Base-by-base conservation (phyloP, 139 green algal species). In the Chlorella sp. region DNA sequence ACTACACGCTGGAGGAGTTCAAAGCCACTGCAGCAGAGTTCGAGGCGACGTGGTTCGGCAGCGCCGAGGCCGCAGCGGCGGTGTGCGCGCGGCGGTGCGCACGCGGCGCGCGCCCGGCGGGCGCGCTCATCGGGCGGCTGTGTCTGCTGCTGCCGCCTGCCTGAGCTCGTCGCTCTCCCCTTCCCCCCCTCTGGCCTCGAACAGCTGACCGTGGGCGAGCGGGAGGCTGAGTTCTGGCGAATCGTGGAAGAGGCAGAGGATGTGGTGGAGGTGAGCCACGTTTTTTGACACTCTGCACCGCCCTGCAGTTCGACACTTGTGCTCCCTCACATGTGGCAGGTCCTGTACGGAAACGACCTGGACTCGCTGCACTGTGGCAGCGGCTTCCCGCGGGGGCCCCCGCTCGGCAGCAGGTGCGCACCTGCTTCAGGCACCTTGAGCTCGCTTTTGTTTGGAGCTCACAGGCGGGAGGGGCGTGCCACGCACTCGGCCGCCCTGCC, bases 201-300 rank as follows among this genome's bases (percentile, higher is more conserved):
- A 70, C 53, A 76, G 72, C 58, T 75, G 38, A 67, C 17, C 78
- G 4, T 48, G 40, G 82, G 88, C 17, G 80, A 94, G 36, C 41
- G 94, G 8, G 95, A 98, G 87, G 83, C 78, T 5, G 94, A 95
- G 76, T 98, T 98, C 74, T 98, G 95, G 95, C 58, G 87, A 29
- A 89, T 98, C 19, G 93, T 98, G 66, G 94, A 98, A 86, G 65
- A 73, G 19, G 86, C 84, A 5, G 84, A 91, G 33, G 90, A 96
- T 65, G 78, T 80, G 2, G 88, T 97, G 42, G 93, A 98, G 60
- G 91, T 77, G 69, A 41, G 67, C 14, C n/a, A 19, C 53, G 14
- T n/a, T 21, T 19, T 8, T n/a, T 4, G 8, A 38, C 3, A 36
- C 35, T 36, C 17, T 36, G 21, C 11, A 61, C 25, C 53, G 33